These are phyloP conservation scores for Backusella liffmaniae DNA, from an alignment of 192 early-diverging fungal species.

Conservation along the genomic window DNA sequence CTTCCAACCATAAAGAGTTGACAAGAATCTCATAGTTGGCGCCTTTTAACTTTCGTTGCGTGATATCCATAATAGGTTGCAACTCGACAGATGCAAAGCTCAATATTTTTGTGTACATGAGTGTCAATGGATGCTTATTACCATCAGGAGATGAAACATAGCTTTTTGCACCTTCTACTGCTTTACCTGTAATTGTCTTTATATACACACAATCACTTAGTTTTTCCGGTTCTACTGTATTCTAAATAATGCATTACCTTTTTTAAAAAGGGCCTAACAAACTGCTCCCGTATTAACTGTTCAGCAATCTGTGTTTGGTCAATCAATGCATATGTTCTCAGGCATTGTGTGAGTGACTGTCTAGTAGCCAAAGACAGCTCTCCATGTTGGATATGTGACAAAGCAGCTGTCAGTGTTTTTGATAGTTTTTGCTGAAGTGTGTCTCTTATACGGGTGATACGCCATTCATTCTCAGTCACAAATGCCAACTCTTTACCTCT, in stretches of 20 bases:
- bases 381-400: constrained; percentile 30
- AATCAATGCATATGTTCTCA: constrained; percentile 73
- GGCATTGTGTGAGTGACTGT: constrained; percentile 60
- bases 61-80: constrained; percentile 54
- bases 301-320: constrained; percentile 68
- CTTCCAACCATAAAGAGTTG: constrained; percentile 59
- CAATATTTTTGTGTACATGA: constrained; percentile 59
- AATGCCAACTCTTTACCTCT: constrained; percentile 62
- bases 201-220: not conserved
- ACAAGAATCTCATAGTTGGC: constrained; percentile 62
- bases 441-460: constrained; percentile 72
- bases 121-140: constrained; percentile 38
- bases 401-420: constrained; percentile 51
- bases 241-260: constrained; percentile 36
- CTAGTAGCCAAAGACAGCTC: constrained; percentile 35
- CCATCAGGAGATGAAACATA: not conserved
- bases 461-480: constrained; percentile 73
- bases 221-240: too few relatives aligned
- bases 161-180: not conserved
- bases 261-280: constrained; percentile 53
- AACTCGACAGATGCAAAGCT: constrained; percentile 50
- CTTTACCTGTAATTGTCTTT: constrained; percentile 4
- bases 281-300: constrained; percentile 55
- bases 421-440: constrained; percentile 61
- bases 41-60: constrained; percentile 52